Evolutionary conservation across 2,329 filamentous ascomycete genomes (phyloP), one percentile per base, ranked within the genome.

Genomic region (Didymella keratinophila): DNA sequence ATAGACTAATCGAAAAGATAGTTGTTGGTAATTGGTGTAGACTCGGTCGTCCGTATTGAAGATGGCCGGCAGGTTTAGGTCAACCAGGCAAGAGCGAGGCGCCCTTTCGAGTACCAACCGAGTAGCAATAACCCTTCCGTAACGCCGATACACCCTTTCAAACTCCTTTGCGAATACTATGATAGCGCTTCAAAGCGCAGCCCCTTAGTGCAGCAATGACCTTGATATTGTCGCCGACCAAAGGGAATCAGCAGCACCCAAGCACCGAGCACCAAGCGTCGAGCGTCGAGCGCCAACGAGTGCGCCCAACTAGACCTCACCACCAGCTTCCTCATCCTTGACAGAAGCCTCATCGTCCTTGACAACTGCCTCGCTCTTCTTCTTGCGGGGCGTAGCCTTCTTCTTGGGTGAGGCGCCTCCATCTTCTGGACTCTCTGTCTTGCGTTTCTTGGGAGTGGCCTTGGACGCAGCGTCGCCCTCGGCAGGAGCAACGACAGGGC

Each of bases 331-430:
- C 3, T 32, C 30, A 11, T 32, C 12, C 11, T 32, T 32, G 30
- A 8, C 30, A 14, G 30, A 3, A 25, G 4, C 7, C 23, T 25
- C 23, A 7, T 59, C 58, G 9, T 57, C 27, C 46, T 61, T 59
- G 45, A 55, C 42, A n/a, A 7, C 20, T 9, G 28, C 49, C 18
- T 56, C 46, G 30, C 21, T 49, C 52, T 60, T 46, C 42, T 60
- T 66, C 63, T 65, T 66, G 23, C 46, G 54, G 10, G 53, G 42
- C 3, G 44, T 42, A 21, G 55, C 53, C 42, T 67, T 67, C 61
- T 65, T 69, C 62, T 62, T 6, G 54, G 55, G 7, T 36, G 37
- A 41, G 6, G 37, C 37, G 20, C 41, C 32, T 60, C 60, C 11
- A 6, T 58, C 62, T 4, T 21, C 45, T 25, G 14, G 37, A 8